Evolutionary conservation across 352 stramenopile genomes (phyloP).

Genomic region (Blastocystis sp.): DNA sequence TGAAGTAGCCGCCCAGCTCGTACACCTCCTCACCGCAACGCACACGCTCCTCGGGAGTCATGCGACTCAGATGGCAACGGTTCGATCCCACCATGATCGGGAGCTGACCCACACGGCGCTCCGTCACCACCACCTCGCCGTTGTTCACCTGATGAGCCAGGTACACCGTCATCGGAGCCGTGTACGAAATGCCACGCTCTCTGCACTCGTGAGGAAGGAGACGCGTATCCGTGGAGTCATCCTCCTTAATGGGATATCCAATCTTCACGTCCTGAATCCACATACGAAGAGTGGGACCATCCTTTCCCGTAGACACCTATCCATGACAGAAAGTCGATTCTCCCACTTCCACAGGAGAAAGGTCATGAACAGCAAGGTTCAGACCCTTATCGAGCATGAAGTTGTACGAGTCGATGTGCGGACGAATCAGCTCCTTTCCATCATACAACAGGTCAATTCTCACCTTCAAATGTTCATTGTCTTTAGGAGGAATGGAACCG

Average conservation of each 20-base stretch:
- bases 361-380: constrained; percentile 76
- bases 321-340: constrained; percentile 61
- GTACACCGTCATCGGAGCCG: constrained; percentile 80
- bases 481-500: constrained; percentile 39
- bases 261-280: constrained; percentile 88
- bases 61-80: constrained; percentile 80
- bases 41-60: constrained; percentile 75
- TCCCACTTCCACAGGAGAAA: constrained; percentile 77
- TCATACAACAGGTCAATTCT: background rate
- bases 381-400: constrained; percentile 90
- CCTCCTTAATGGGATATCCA: constrained; percentile 58
- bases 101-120: constrained; percentile 76
- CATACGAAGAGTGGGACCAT: constrained; percentile 51
- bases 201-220: constrained; percentile 83
- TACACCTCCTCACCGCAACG: constrained; percentile 76
- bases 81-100: constrained; percentile 93
- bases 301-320: constrained; percentile 63
- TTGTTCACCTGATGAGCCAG: constrained; percentile 66
- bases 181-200: constrained; percentile 75
- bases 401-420: constrained; percentile 95
- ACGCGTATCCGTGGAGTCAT: constrained; percentile 63
- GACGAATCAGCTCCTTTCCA: constrained; percentile 71
- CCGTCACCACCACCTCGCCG: constrained; percentile 61
- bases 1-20: constrained; percentile 97
- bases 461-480: constrained; percentile 43